Conservation (phyloP, 1,284 basidiomycete species). For the Trametes pubescens region DNA sequence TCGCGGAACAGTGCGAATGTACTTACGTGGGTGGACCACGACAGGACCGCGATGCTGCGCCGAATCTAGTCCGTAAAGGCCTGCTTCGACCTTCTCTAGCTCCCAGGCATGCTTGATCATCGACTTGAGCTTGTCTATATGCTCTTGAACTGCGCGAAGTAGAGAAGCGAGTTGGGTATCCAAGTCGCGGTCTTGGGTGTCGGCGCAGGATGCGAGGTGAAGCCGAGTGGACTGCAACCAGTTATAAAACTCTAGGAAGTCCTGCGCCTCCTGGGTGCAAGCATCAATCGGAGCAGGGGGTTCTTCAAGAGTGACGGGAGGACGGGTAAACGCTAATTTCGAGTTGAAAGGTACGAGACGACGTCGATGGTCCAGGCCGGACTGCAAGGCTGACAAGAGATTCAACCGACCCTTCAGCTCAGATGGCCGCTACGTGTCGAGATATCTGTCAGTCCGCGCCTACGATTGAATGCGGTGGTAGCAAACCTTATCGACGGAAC, state of each 20-base stretch:
- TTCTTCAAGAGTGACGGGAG: not conserved
- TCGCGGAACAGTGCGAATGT: too few species aligned
- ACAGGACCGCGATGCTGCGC: not conserved
- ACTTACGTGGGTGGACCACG: not conserved
- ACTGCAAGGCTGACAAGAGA: not conserved
- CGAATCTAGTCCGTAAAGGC: not conserved
- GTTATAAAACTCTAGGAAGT: not conserved
- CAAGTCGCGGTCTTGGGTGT: not conserved
- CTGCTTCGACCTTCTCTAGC: conserved; percentile 1
- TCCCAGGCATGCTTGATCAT: not conserved
- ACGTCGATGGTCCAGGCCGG: not conserved
- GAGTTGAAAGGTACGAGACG: not conserved
- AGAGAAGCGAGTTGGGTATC: not conserved
- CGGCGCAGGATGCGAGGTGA: not conserved
- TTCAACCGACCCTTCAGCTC: not conserved
- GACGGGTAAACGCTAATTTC: not conserved
- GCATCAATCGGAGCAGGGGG: not conserved
- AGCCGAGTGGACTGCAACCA: not conserved
- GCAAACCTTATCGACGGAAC: too few species aligned
- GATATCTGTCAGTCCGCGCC: too few species aligned
- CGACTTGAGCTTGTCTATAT: not conserved
- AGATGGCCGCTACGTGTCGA: too few species aligned
- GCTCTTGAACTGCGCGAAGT: not conserved
- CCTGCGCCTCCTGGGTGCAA: not conserved
- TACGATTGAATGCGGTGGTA: too few species aligned